Evolutionary conservation across 768 basidiomycete genomes (phyloP), one percentile per base, ranked within the genome.

Genomic region (Boletus patriciae): DNA sequence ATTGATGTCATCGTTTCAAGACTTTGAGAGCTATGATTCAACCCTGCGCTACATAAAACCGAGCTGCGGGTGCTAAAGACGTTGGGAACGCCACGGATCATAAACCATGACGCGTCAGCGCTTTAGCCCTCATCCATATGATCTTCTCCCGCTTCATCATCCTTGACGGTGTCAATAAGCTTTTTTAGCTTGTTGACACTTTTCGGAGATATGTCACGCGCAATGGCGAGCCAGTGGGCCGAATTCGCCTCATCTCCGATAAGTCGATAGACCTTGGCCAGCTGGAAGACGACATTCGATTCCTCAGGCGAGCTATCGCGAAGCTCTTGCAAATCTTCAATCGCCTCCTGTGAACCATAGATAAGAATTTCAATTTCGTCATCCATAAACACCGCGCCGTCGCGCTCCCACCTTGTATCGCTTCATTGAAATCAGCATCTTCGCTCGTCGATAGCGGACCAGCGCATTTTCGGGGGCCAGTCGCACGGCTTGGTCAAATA

Each of bases 201-300:
- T 76, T 96, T 93, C 41, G 97, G 96, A 45, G 96, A 90, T 55
- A 98, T 83, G 70, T 99, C 97, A 60, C 94, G 86, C 62, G 94
- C 97, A 38, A 88, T 80, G 31, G 94, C 92, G 59, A 99, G 88
- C 74, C 87, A 80, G 58, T 90, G 86, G 54, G 91, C 89, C 47
- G 93, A 87, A 73, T 90, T 87, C 19, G 82, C 79, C 62, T 84
- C 83, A 73, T 93, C 80, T 36, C 92, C 92, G 53, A 90, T 74
- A 62, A 90, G 78, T 46, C 92, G 85, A 68, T 97, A 98, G 57
- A 90, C 87, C 76, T 89, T 90, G 27, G 94, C 97, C 18, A 99
- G 84, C 73, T 98, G 88, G 83, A 97, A 97, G 57, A 95, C 85
- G 54, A 98, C 91, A 75, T 98, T 98, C 52, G 94, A 89, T 77